A percentile compares a stretch with the other conserved stretches of the same genome.
These are phyloP conservation scores for Conoideocrella luteorostrata DNA, from an alignment of 2,329 filamentous ascomycete species.

Conservation along the genomic window DNA sequence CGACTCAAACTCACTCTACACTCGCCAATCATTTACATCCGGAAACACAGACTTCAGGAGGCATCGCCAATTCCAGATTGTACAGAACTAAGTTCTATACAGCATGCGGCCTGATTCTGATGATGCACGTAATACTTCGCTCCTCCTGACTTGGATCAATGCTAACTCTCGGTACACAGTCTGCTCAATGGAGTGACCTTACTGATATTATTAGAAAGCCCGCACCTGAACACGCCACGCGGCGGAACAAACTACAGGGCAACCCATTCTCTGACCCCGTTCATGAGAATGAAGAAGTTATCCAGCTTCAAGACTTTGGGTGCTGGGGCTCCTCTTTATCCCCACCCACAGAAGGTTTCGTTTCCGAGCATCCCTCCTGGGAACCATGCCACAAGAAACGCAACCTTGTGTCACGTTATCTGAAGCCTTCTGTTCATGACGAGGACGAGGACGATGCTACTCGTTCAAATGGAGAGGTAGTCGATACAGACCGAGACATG, in stretches of 20 bases:
- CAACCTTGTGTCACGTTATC: conserved; percentile 1
- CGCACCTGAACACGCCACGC: background rate
- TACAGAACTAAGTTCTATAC: too few relatives aligned
- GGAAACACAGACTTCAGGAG: too few relatives aligned
- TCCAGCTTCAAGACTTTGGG: conserved; percentile 3
- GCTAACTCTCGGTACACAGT: background rate
- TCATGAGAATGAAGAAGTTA: conserved; percentile 7
- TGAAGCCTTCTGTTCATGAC: conserved; percentile 2
- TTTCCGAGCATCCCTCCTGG: conserved; percentile 7
- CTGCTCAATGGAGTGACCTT: conserved; percentile 6
- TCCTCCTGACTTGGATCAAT: too few relatives aligned
- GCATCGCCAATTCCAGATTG: too few relatives aligned
- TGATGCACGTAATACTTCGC: too few relatives aligned
- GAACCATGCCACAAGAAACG: background rate
- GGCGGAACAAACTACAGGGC: background rate
- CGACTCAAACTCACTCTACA: too few relatives aligned
- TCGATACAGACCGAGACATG: conserved; percentile 10
- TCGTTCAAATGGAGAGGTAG: conserved; percentile 25
- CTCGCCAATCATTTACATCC: too few relatives aligned
- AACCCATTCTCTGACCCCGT: conserved; percentile 9
- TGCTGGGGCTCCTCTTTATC: background rate
- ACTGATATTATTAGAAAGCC: background rate
- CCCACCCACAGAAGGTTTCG: conserved; percentile 1
- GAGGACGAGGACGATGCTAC: conserved; percentile 17
- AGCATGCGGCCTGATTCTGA: too few relatives aligned